Base-by-base conservation (phyloP, 1,139 yeast genomes). In the Taphrina pruni region DNA sequence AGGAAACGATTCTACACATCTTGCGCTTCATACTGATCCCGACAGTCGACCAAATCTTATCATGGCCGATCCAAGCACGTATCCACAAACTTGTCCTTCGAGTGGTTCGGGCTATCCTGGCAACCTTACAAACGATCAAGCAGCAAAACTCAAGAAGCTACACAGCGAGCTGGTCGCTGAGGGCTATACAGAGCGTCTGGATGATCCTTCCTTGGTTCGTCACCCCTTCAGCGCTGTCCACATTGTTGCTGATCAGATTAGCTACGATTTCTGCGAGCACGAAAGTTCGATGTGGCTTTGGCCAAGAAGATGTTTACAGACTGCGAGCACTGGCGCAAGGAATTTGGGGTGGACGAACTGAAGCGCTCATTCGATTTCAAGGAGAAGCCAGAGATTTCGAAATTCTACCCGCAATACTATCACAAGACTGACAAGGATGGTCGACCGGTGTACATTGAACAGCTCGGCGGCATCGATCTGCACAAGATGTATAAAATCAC, bases 381-480 rank as follows among this genome's bases (percentile, higher is more conserved):
- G 38, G 99, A 94, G 82, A 94, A 94, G 82, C 89, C 96, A 39
- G 80, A 87, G 72, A 97, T 69, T 41, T 65, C 57, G 54, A 85
- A 86, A 78, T 88, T 84, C 81, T 94, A 94, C 79, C 99, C 99
- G 43, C 97, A 93, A 81, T 94, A 93, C 81, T 94, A 94, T 81
- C 98, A 94, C 82, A 93, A 94, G 83, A 90, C 94, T 60, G 99
- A 94, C 79, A 90, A 85, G 77, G 99, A 94, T 73, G 99, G 99
- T 64, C 88, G 99, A 76, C 99, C 99, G 2, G 88, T 92, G 68
- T 94, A 94, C 81, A 85, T 88, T 75, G 99, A 94, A 82, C 97
- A 94, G 79, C 85, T 94, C 74, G 99, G 99, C 70, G 82, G 87
- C 70, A 97, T 94, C 72, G 90, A 93, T 80, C 84, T 94, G 79